Evolutionary conservation across 1,284 basidiomycete genomes (phyloP).

Genomic region (Leccinum pachyderme): DNA sequence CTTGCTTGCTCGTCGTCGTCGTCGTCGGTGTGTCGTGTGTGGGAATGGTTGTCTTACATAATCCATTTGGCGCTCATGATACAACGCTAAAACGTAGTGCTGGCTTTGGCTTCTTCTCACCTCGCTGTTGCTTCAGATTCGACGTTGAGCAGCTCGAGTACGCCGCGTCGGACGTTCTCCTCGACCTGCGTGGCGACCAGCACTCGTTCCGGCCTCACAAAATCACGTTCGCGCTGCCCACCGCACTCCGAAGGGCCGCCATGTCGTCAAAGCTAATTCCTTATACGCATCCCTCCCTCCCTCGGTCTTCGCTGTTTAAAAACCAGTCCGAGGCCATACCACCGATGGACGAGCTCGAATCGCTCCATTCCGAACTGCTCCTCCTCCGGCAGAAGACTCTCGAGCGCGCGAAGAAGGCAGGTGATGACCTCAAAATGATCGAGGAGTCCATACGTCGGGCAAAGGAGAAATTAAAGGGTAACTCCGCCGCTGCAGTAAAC

Average conservation of each 20-base stretch:
- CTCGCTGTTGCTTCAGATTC: conserved; percentile 19
- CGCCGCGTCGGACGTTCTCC: conserved; percentile 23
- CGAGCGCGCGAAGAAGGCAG: conserved; percentile 65
- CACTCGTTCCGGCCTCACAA: conserved; percentile 11
- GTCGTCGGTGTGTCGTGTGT: conserved; percentile 20
- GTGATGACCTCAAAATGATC: conserved; percentile 64
- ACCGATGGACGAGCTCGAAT: conserved; percentile 67
- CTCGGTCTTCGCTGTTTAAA: conserved; percentile 58
- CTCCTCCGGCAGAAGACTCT: conserved; percentile 51
- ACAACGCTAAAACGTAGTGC: conserved; percentile 25
- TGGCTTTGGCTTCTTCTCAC: conserved; percentile 26
- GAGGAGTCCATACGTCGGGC: conserved; percentile 68
- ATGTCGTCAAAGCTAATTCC: conserved; percentile 53
- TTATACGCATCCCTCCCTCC: conserved; percentile 43
- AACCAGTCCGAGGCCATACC: conserved; percentile 64
- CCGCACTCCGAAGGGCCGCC: conserved; percentile 21
- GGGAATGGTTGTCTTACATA: conserved; percentile 33
- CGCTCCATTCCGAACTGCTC: conserved; percentile 59
- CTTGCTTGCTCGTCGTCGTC: conserved; percentile 3
- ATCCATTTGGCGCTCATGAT: conserved; percentile 31
- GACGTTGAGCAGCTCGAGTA: conserved; percentile 4
- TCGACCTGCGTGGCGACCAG: conserved; percentile 4
- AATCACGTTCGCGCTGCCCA: conserved; percentile 7
- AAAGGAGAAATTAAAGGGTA: conserved; percentile 74
- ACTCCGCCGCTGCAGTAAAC: conserved; percentile 32